A percentile compares a stretch with the other conserved stretches of the same genome.
phyloP scores from a whole-genome alignment of 495 filamentous ascomycete genomes.

The Hypoxylon perforatum region DNA sequence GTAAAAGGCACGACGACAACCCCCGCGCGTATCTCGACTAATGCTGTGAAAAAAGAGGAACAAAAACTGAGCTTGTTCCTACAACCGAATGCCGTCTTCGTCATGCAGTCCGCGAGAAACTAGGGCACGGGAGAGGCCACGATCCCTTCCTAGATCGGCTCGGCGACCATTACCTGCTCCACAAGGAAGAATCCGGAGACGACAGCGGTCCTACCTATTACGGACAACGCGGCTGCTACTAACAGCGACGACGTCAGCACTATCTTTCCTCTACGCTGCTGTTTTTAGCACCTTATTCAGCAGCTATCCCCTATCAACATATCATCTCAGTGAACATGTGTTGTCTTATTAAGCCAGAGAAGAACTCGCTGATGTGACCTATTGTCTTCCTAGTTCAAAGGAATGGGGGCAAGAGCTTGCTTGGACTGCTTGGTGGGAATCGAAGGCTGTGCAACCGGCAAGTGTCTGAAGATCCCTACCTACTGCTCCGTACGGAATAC shows the following conservation, averaged over 20 bases:
- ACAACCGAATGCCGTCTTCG: constrained; percentile 1
- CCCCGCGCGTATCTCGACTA: constrained; percentile 26
- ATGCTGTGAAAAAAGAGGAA: background rate
- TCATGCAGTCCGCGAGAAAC: constrained; percentile 22
- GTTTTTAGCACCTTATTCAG: constrained; percentile 39
- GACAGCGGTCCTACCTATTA: constrained; percentile 38
- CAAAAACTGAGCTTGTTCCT: constrained; percentile 2
- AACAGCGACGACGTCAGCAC: constrained; percentile 30
- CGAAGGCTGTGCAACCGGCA: constrained; percentile 21
- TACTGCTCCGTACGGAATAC: background rate
- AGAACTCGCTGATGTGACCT: constrained; percentile 25
- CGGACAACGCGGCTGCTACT: constrained; percentile 37
- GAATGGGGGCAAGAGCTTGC: background rate
- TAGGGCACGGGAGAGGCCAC: constrained; percentile 21
- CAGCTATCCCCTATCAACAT: constrained; percentile 7
- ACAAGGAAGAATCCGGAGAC: constrained; percentile 36
- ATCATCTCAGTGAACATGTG: constrained; percentile 4
- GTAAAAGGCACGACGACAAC: too few species aligned
- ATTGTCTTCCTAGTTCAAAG: constrained; percentile 16
- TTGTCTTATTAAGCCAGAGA: constrained; percentile 1
- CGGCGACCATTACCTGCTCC: constrained; percentile 25
- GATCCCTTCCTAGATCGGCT: constrained; percentile 43
- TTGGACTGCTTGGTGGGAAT: constrained; percentile 8
- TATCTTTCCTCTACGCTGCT: constrained; percentile 7
- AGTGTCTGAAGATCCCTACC: constrained; percentile 25